A percentile compares a stretch with the other conserved stretches of the same genome.
Evolutionary conservation across 495 filamentous ascomycete species (phyloP).

Genomic region (Schizothecium vesticola): DNA sequence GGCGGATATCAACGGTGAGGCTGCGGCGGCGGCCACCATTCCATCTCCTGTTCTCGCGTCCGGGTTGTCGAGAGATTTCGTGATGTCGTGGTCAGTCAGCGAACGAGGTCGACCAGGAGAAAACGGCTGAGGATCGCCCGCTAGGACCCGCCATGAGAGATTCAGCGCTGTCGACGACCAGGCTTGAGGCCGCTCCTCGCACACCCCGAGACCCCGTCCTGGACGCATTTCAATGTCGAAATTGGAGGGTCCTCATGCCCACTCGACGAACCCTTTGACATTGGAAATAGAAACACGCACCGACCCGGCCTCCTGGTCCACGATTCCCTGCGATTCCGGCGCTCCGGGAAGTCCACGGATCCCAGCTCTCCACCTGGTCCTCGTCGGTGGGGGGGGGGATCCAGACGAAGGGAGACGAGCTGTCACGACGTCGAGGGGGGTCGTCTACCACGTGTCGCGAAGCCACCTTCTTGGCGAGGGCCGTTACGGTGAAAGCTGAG

Average conservation of each 20-base stretch:
- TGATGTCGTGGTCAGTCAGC: background rate
- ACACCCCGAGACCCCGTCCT: background rate
- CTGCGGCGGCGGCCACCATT: background rate
- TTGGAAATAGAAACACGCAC: background rate
- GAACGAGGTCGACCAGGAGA: background rate
- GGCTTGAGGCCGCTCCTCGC: background rate
- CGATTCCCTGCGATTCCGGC: background rate
- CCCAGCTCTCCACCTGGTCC: background rate
- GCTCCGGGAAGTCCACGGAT: background rate
- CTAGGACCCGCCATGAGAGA: background rate
- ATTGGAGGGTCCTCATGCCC: background rate
- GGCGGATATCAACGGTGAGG: background rate
- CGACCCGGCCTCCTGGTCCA: background rate
- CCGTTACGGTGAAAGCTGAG: background rate
- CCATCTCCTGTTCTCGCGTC: background rate
- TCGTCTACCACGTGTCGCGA: conserved; percentile 4
- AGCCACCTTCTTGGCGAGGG: conserved; percentile 7
- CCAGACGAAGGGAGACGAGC: background rate
- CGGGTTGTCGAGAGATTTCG: background rate
- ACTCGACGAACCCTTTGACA: background rate
- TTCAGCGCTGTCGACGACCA: background rate
- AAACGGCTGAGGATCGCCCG: background rate
- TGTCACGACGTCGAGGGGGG: conserved; percentile 1
- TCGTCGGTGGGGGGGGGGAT: background rate
- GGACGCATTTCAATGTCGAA: background rate